Evolutionary conservation across 2,329 filamentous ascomycete genomes (phyloP).

Genomic region (Diaporthe vexans): DNA sequence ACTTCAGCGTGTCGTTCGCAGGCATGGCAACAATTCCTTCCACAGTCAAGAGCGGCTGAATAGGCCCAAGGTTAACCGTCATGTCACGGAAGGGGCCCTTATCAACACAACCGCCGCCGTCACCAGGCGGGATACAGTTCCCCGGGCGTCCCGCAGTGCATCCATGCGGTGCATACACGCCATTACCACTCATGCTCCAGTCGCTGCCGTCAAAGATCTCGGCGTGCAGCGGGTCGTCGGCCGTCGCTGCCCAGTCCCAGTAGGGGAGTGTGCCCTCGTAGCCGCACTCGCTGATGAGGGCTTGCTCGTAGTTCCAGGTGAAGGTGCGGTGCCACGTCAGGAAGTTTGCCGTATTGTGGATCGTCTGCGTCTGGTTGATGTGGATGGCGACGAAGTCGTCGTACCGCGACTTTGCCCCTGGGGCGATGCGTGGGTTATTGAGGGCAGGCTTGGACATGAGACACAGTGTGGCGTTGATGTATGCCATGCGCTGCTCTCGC

Average conservation of each 20-base stretch:
- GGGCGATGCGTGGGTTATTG: conserved; percentile 44
- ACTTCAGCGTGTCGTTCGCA: background rate
- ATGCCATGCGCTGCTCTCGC: conserved; percentile 46
- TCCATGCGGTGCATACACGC: conserved; percentile 46
- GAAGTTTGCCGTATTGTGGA: conserved; percentile 46
- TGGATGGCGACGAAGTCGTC: conserved; percentile 51
- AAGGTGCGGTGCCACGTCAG: conserved; percentile 51
- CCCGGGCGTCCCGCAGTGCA: conserved; percentile 44
- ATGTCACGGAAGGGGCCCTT: conserved; percentile 51
- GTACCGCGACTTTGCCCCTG: conserved; percentile 48
- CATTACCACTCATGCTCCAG: conserved; percentile 59
- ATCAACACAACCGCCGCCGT: conserved; percentile 51
- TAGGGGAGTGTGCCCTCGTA: conserved; percentile 53
- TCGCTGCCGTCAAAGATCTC: conserved; percentile 63
- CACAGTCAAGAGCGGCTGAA: conserved; percentile 34
- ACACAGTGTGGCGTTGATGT: conserved; percentile 49
- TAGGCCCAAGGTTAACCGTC: conserved; percentile 51
- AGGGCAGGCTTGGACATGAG: conserved; percentile 48
- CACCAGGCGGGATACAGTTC: conserved; percentile 46
- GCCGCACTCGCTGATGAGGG: conserved; percentile 49
- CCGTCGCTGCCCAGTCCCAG: conserved; percentile 61
- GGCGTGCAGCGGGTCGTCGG: conserved; percentile 56
- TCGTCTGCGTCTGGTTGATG: conserved; percentile 45
- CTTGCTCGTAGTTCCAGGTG: conserved; percentile 49
- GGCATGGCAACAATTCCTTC: conserved; percentile 11